Conservation (phyloP, 2,329 filamentous ascomycete genomes). For the Metarhizium album region DNA sequence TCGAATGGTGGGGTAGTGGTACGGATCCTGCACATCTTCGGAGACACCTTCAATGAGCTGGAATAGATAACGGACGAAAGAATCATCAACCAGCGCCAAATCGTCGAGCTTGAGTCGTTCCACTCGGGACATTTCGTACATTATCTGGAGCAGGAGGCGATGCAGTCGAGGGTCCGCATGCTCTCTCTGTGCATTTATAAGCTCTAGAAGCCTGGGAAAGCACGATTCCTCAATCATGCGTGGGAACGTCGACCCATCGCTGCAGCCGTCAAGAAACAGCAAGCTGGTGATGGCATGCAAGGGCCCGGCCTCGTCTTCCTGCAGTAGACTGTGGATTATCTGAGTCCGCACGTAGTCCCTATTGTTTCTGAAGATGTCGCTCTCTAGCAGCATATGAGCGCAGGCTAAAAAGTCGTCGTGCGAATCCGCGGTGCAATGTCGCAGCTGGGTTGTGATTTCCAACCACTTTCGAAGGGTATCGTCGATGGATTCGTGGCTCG, state of each 20-base stretch:
- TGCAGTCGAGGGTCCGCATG: conserved; percentile 63
- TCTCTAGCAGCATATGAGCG: conserved; percentile 66
- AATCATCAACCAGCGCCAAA: conserved; percentile 64
- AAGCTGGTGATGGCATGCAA: conserved; percentile 76
- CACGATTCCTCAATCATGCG: conserved; percentile 80
- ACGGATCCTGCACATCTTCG: conserved; percentile 81
- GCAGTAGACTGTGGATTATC: conserved; percentile 73
- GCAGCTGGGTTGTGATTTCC: conserved; percentile 62
- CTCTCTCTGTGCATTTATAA: conserved; percentile 58
- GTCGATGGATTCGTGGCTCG: conserved; percentile 57
- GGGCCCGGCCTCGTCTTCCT: conserved; percentile 77
- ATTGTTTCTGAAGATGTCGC: conserved; percentile 62
- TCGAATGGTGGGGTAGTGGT: conserved; percentile 89
- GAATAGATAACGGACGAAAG: conserved; percentile 75
- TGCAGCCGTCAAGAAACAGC: conserved; percentile 75
- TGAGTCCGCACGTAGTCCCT: conserved; percentile 83
- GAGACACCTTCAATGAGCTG: conserved; percentile 79
- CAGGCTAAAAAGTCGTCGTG: conserved; percentile 75
- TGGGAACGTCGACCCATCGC: conserved; percentile 67
- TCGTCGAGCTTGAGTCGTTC: conserved; percentile 71
- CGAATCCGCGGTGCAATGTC: conserved; percentile 62
- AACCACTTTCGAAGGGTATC: conserved; percentile 79
- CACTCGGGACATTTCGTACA: conserved; percentile 95
- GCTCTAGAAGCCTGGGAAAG: conserved; percentile 72
- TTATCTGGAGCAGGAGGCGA: conserved; percentile 69